Percentiles rank a stretch among this genome's conserved stretches.
Evolutionary conservation across 2,329 filamentous ascomycete genomes (phyloP).

Genomic region (Arthrobotrys pseudoclavata): DNA sequence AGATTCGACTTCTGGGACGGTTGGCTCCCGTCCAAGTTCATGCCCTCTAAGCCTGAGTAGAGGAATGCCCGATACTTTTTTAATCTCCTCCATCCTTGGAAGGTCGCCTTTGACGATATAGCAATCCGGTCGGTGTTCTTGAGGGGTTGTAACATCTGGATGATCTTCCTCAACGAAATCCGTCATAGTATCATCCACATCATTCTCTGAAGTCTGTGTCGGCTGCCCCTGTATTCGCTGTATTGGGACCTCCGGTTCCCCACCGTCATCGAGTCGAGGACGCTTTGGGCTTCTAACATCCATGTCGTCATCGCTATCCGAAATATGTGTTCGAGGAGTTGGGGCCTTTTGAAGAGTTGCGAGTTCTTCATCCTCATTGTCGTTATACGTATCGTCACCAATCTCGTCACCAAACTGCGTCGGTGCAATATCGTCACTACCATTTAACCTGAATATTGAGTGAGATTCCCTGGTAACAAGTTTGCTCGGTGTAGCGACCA

Average conservation of each 20-base stretch:
- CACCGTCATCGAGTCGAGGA: neutral
- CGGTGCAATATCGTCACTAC: neutral
- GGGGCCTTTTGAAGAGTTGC: neutral
- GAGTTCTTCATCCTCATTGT: neutral
- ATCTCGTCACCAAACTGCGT: too few relatives aligned
- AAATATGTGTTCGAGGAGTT: constrained; percentile 1
- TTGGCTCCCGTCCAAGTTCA: neutral
- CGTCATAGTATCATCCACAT: neutral
- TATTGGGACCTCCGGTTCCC: neutral
- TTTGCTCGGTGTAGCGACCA: neutral
- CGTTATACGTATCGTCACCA: too few relatives aligned
- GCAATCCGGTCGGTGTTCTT: neutral
- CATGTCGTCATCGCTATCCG: neutral
- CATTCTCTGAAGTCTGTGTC: too few relatives aligned
- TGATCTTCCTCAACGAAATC: neutral
- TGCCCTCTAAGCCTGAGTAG: neutral
- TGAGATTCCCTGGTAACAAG: constrained; percentile 18
- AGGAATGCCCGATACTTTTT: neutral
- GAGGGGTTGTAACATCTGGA: neutral
- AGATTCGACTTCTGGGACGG: neutral
- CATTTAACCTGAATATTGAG: constrained; percentile 1
- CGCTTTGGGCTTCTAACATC: constrained; percentile 16
- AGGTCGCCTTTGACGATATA: neutral
- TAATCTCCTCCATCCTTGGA: constrained; percentile 10
- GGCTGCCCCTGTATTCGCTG: too few relatives aligned